Percentiles rank a stretch among this genome's conserved stretches.
These are phyloP conservation scores for Blastobotrys indianensis DNA, from an alignment of 1,139 yeast genomes.

Conservation along the genomic window DNA sequence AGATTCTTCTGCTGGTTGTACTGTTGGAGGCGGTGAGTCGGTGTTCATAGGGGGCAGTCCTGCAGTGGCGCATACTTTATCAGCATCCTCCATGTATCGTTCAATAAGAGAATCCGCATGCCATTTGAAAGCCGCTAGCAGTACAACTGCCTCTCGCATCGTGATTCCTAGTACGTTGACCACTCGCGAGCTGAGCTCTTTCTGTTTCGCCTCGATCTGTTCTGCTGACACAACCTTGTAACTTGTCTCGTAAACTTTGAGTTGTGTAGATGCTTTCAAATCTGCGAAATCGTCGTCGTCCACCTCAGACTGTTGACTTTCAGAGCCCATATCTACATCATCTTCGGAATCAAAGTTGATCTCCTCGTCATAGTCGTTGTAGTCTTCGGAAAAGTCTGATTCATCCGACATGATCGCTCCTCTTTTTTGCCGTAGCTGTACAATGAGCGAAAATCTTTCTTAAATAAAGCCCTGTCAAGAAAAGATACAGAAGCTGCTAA, in stretches of 20 bases:
- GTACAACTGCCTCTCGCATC: slow-evolving; percentile 41
- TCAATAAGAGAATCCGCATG: slow-evolving; percentile 68
- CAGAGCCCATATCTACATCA: slow-evolving; percentile 17
- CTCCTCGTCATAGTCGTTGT: slow-evolving; percentile 21
- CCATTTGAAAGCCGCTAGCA: slow-evolving; percentile 65
- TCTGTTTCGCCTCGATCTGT: slow-evolving; percentile 28
- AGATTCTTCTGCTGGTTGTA: slow-evolving; percentile 24
- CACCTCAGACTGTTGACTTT: slow-evolving; percentile 21
- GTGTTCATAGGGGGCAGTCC: slow-evolving; percentile 40
- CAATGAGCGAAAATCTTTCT: no score
- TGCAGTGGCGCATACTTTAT: slow-evolving; percentile 40
- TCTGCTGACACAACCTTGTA: slow-evolving; percentile 28
- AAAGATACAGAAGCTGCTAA: no score
- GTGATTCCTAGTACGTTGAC: slow-evolving; percentile 36
- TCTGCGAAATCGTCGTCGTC: slow-evolving; percentile 16
- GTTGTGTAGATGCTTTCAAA: slow-evolving; percentile 17
- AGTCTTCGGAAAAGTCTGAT: slow-evolving; percentile 6
- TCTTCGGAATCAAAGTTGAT: slow-evolving; percentile 20
- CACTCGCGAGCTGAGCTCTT: slow-evolving; percentile 28
- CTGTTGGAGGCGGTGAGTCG: slow-evolving; percentile 2
- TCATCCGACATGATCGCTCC: slow-evolving; percentile 1
- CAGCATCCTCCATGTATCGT: slow-evolving; percentile 52
- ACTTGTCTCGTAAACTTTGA: slow-evolving; percentile 24
- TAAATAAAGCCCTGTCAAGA: no score
- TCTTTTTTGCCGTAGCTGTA: background rate